A percentile compares a stretch with the other conserved stretches of the same genome.
Conservation (phyloP, 805 yeast genomes). For the Candida dendrica region DNA sequence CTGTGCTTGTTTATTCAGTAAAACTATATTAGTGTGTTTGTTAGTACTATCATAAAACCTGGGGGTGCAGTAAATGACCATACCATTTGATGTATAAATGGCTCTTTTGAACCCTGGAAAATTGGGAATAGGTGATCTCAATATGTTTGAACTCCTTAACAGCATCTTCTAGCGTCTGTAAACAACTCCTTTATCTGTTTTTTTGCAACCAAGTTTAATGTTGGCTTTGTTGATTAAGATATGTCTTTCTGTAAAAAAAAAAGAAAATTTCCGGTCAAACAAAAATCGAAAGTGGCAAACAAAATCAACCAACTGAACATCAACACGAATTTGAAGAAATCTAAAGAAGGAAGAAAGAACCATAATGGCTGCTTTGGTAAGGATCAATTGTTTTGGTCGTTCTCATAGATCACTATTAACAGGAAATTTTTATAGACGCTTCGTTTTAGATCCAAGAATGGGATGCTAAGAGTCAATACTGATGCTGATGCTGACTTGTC, state of each 20-base stretch:
- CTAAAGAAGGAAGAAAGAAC: neutral
- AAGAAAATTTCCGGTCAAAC: too few relatives aligned
- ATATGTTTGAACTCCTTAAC: neutral
- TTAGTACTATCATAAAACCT: neutral
- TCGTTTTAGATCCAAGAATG: constrained; percentile 79
- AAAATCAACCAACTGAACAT: neutral
- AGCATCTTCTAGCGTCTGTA: neutral
- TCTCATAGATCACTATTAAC: neutral
- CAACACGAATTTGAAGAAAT: neutral
- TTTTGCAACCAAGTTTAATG: too few relatives aligned
- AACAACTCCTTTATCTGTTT: neutral
- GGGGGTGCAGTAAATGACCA: neutral
- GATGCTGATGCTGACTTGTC: constrained; percentile 38
- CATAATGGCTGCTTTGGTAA: neutral
- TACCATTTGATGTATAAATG: neutral
- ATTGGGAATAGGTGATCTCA: too few relatives aligned
- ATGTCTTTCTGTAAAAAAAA: too few relatives aligned
- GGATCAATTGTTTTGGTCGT: neutral
- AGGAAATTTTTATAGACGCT: constrained; percentile 40
- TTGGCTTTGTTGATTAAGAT: too few relatives aligned
- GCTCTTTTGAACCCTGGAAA: neutral
- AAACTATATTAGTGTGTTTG: neutral
- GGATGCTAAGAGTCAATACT: constrained; percentile 63
- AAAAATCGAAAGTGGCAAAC: neutral
- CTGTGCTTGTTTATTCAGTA: neutral